Base-by-base conservation (phyloP, 2,329 filamentous ascomycete genomes). In the Xylariaceae sp. region DNA sequence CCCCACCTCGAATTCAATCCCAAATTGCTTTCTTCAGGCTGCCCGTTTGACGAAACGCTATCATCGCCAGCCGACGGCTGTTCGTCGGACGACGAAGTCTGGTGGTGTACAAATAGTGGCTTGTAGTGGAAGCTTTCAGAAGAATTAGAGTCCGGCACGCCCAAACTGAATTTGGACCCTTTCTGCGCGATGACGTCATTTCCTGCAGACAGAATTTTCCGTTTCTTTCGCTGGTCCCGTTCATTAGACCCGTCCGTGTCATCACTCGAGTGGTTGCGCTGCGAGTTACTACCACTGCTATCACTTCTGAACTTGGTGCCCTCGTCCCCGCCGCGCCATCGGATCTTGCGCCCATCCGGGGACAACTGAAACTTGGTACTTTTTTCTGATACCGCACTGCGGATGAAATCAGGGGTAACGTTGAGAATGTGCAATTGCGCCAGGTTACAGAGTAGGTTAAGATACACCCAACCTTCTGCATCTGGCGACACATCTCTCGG, bases 391-490 rank as follows among this genome's bases (percentile, higher is more conserved):
- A 95, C 78, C 0, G 91, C 88, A 29, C 82, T 82, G 53, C 88
- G 85, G 32, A 94, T 85, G 63, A 93, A 93, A 23, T 87, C 84
- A 0, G 86, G 80, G 0, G 91, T 92, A 1, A 95, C 90, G 53
- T 91, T 92, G 61, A 94, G 80, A 0, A 92, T 93, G 64, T 95
- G 91, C 15, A 95, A 75, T 71, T 95, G 91, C 0, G 91, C 91
- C 77, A 95, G 81, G 65, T 88, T 92, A 67, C 87, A 86, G 1
- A 95, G 77, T 1, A 95, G 73, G 62, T 94, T 94, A 6, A 94
- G 74, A 63, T 92, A 93, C 0, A 93, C 84, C 90, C 90, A 94
- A 4, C 89, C 89, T 21, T 91, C 85, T 0, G 78, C 77, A 49
- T 87, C 85, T 0, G 85, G 79, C 11, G 81, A 78, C 9, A 84